phyloP scores from a whole-genome alignment of 768 basidiomycete species.

The Mycena vulgaris region DNA sequence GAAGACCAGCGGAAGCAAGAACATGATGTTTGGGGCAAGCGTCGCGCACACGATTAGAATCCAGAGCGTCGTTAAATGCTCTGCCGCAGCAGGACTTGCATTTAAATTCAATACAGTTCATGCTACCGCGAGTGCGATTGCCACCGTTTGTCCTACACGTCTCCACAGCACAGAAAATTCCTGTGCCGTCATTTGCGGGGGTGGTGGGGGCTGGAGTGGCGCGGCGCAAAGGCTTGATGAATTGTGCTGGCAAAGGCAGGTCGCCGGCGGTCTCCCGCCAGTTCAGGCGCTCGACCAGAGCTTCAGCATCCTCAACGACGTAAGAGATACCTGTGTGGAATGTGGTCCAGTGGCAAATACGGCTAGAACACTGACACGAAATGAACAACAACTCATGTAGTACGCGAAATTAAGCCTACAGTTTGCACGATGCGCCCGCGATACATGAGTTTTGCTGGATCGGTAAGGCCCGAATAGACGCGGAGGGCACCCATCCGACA shows the following conservation, averaged over 20 bases:
- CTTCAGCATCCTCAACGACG: background rate
- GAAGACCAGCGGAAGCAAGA: background rate
- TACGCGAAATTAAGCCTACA: background rate
- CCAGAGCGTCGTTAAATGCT: background rate
- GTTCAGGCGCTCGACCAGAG: background rate
- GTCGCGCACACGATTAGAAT: background rate
- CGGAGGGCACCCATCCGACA: background rate
- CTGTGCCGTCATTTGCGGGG: background rate
- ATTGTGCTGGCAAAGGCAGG: background rate
- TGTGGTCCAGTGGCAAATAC: background rate
- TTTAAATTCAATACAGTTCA: background rate
- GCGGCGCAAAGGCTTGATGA: background rate
- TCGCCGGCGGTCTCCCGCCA: background rate
- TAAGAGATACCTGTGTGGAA: background rate
- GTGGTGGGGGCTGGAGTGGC: background rate
- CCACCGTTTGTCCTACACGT: background rate
- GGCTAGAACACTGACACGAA: background rate
- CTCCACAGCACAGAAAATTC: background rate
- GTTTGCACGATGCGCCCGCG: background rate
- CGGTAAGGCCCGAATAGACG: background rate
- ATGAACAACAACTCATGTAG: background rate
- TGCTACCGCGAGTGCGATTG: background rate
- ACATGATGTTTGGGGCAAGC: background rate
- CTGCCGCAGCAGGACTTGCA: background rate
- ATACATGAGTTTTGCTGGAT: background rate